Percentiles rank a stretch among this genome's conserved stretches.
These are phyloP conservation scores for Posidonia oceanica DNA, from an alignment of 116 monocot genomes.

Conservation along the genomic window DNA sequence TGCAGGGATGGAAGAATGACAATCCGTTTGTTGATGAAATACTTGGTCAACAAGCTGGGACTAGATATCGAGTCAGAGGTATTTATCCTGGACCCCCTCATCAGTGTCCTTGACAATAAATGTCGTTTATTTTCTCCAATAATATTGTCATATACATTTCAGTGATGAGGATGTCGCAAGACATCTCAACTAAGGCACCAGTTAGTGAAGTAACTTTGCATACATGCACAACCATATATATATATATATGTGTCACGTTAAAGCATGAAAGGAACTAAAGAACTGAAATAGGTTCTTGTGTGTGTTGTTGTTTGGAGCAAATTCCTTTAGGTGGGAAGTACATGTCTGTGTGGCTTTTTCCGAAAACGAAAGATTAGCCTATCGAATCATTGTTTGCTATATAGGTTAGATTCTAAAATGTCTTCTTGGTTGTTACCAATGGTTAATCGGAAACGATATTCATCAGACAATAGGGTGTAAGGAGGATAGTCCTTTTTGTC, in stretches of 20 bases:
- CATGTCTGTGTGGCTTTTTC: slow-evolving; percentile 9
- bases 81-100: neutral
- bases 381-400: neutral
- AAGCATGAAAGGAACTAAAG: slow-evolving; percentile 20
- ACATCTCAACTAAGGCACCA: too few relatives aligned
- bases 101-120: too few relatives aligned
- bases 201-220: too few relatives aligned
- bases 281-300: slow-evolving; percentile 10
- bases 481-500: too few relatives aligned
- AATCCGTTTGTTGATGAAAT: slow-evolving; percentile 77
- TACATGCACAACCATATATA: neutral
- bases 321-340: slow-evolving; percentile 22
- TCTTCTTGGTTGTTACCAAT: neutral
- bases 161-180: too few relatives aligned
- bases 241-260: neutral
- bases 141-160: too few relatives aligned
- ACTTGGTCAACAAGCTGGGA: slow-evolving; percentile 76
- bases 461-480: too few relatives aligned
- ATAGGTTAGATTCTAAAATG: neutral
- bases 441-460: neutral
- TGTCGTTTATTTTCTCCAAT: too few relatives aligned
- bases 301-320: too few relatives aligned
- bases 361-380: neutral
- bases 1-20: slow-evolving; percentile 83
- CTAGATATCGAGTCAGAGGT: slow-evolving; percentile 81